Base-by-base conservation (phyloP, 1,284 basidiomycete genomes). In the Kwoniella shivajii region DNA sequence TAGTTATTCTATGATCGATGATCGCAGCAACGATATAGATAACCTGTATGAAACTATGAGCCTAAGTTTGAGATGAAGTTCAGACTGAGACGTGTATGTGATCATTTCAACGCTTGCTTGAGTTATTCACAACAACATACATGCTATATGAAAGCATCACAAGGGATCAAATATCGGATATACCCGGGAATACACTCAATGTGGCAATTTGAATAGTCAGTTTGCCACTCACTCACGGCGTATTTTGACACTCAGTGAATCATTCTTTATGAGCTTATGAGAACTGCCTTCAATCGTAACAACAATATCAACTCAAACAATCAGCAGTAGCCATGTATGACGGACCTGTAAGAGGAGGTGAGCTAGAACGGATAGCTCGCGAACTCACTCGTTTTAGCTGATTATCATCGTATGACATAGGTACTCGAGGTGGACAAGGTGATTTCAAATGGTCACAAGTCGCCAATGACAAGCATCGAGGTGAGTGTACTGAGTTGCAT, bases 381-480 rank as follows among this genome's bases (percentile, higher is more conserved):
- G 45, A 14, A 51, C 41, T 14, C 4, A 7, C 5, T 30, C 14
- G 42, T 26, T 10, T 27, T 44, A 13, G 26, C 43, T 41, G 10
- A 9, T 41, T 20, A 9, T 20, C 10, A 9, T 41, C 39, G 13
- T 9, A 9, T 3, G 20, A 7, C 14, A 22, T 44, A 65, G 91
- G 90, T 11, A 92, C 88, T 22, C 85, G 91, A 63, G 91, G 91
- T 38, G 91, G 91, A 2, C 88, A 90, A 67, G 91, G 87, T 38
- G 89, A 93, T 68, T 94, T 94, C 44, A 56, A 64, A 64, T 93
- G 91, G 91, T 79, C 88, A 4, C 89, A 91, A 68, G 90, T 94
- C 27, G 87, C 88, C 47, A 87, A 88, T 56, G 91, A 93, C 80
- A 93, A 93, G 79, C 89, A 93, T 77, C 83, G 90, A 92, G 82